Conservation (phyloP, 2,329 filamentous ascomycete species). For the Aspergillus ustus region DNA sequence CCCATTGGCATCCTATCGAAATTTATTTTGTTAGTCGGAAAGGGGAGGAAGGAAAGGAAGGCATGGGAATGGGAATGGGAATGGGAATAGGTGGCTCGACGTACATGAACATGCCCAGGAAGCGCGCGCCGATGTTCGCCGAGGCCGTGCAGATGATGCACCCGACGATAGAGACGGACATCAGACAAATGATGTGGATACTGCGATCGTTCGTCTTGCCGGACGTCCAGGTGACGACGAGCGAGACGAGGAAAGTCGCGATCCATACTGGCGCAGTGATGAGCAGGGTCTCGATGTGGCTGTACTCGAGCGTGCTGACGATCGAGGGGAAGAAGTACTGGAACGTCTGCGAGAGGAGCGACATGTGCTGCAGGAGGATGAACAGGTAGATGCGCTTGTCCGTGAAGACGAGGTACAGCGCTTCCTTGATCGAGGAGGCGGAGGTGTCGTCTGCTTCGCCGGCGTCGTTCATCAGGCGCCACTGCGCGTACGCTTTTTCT, state of each 20-base stretch:
- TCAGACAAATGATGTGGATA: conserved; percentile 59
- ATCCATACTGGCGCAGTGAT: conserved; percentile 60
- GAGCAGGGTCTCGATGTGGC: conserved; percentile 50
- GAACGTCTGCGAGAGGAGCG: conserved; percentile 59
- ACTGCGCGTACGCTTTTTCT: conserved; percentile 59
- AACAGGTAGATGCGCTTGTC: conserved; percentile 45
- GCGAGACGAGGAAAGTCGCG: conserved; percentile 58
- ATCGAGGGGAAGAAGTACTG: conserved; percentile 71
- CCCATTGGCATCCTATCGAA: conserved; percentile 56
- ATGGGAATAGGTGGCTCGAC: not conserved
- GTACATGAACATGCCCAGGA: conserved; percentile 65
- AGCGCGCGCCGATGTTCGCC: conserved; percentile 56
- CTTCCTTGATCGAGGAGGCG: conserved; percentile 49
- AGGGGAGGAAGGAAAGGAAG: not conserved
- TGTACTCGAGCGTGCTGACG: conserved; percentile 64
- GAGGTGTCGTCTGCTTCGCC: conserved; percentile 49
- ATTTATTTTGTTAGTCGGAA: not conserved
- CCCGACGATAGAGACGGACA: conserved; percentile 57
- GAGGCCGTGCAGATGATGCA: conserved; percentile 62
- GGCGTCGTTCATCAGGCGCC: conserved; percentile 56
- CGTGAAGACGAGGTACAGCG: conserved; percentile 45
- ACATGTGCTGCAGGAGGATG: conserved; percentile 54
- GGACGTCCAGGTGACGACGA: conserved; percentile 60
- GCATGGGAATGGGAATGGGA: not conserved
- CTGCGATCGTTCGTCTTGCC: conserved; percentile 60